A percentile compares a stretch with the other conserved stretches of the same genome.
These are phyloP conservation scores for Kluyveromyces marxianus DNA, from an alignment of 1,139 yeast genomes.

Conservation along the genomic window DNA sequence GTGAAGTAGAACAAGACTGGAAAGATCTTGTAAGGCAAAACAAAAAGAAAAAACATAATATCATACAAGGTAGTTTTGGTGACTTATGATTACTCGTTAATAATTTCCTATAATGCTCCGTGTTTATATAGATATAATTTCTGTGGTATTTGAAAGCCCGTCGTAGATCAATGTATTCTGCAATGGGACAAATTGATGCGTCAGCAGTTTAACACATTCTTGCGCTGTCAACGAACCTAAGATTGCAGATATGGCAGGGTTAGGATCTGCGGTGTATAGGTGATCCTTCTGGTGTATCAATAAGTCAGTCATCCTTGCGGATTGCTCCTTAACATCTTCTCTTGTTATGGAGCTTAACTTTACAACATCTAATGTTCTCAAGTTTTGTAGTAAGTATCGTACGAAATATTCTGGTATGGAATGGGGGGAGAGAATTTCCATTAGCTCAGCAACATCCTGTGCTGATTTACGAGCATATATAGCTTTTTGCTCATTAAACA, in stretches of 20 bases:
- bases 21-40: constrained; percentile 65
- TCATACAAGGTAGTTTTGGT: constrained; percentile 61
- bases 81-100: constrained; percentile 41
- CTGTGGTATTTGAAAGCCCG: constrained; percentile 48
- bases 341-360: no score
- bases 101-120: no score
- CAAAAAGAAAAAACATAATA: constrained; percentile 44
- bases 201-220: constrained; percentile 58
- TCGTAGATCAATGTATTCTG: constrained; percentile 62
- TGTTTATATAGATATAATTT: not conserved
- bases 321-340: no score
- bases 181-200: constrained; percentile 68
- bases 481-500: constrained; percentile 50
- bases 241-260: constrained; percentile 34
- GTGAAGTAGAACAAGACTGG: constrained; percentile 71
- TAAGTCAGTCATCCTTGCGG: not conserved
- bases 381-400: not conserved
- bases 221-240: constrained; percentile 78
- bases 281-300: not conserved
- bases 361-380: not conserved
- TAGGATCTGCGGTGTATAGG: not conserved
- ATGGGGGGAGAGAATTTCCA: constrained; percentile 1
- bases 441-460: constrained; percentile 36
- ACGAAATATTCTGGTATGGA: not conserved
- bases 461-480: constrained; percentile 53